Conservation (phyloP, 768 basidiomycete species). For the Leccinum truebloodii region DNA sequence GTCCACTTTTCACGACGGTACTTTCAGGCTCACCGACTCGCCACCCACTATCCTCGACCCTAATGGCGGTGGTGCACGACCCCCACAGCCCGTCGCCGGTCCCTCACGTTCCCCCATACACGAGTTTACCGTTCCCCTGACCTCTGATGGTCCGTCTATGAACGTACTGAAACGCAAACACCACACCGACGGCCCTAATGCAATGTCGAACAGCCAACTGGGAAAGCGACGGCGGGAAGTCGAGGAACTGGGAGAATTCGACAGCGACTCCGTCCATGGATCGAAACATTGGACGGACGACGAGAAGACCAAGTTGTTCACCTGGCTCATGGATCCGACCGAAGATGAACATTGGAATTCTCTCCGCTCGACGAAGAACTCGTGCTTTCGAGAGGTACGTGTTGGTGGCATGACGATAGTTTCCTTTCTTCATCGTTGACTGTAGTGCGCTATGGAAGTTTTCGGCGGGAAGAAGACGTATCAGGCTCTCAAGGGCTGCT, state of each 20-base stretch:
- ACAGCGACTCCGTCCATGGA: constrained; percentile 48
- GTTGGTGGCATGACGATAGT: not conserved
- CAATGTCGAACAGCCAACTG: constrained; percentile 23
- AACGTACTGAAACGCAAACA: constrained; percentile 48
- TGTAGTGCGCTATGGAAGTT: constrained; percentile 67
- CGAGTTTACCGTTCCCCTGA: constrained; percentile 33
- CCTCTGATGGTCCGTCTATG: constrained; percentile 24
- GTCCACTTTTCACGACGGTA: constrained; percentile 32
- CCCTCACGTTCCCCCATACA: constrained; percentile 36
- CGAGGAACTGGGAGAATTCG: constrained; percentile 32
- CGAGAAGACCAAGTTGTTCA: constrained; percentile 76
- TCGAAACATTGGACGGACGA: constrained; percentile 87
- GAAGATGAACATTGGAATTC: constrained; percentile 80
- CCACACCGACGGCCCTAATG: constrained; percentile 39
- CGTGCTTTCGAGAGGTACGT: constrained; percentile 73
- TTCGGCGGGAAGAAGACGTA: constrained; percentile 80
- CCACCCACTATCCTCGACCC: constrained; percentile 34
- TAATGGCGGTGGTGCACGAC: constrained; percentile 23
- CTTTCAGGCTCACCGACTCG: constrained; percentile 33
- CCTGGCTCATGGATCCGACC: constrained; percentile 71
- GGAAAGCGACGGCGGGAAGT: constrained; percentile 34
- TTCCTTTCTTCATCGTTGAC: constrained; percentile 4
- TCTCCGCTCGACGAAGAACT: constrained; percentile 79
- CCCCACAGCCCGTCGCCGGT: constrained; percentile 30
- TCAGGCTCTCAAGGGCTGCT: constrained; percentile 82